phyloP scores from a whole-genome alignment of 768 basidiomycete genomes.

The Gyrodon lividus region DNA sequence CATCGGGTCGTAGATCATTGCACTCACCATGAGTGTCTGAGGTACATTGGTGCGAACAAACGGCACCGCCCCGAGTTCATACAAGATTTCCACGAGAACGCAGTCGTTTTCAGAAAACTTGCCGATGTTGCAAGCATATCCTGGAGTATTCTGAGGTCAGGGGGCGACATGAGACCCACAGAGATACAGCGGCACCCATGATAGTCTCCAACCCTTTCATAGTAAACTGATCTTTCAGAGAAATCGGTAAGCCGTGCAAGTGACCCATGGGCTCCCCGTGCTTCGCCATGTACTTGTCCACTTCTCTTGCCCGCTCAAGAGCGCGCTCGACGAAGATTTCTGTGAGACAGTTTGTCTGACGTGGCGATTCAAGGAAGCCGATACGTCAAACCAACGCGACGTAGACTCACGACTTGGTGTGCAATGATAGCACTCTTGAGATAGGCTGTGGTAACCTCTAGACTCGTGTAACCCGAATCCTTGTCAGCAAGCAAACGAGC shows the following conservation, averaged over 20 bases:
- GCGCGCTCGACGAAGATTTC: conserved; percentile 28
- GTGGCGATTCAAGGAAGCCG: not conserved
- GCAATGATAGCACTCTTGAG: conserved; percentile 30
- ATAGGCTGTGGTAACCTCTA: conserved; percentile 29
- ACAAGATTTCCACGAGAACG: conserved; percentile 63
- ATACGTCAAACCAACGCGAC: not conserved
- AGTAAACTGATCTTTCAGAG: conserved; percentile 49
- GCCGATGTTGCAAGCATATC: conserved; percentile 53
- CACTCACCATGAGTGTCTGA: conserved; percentile 68
- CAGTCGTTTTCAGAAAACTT: conserved; percentile 58
- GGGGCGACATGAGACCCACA: not conserved
- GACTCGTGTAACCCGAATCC: conserved; percentile 21
- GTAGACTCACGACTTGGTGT: conserved; percentile 23
- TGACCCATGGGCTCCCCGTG: conserved; percentile 35
- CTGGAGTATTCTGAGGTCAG: conserved; percentile 36
- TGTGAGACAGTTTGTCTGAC: conserved; percentile 29
- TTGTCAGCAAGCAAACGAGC: conserved; percentile 21
- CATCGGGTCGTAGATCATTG: not conserved
- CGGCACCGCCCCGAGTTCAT: conserved; percentile 65
- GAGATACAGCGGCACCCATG: conserved; percentile 39
- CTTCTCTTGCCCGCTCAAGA: conserved; percentile 26
- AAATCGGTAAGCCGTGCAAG: conserved; percentile 47
- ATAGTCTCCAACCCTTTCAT: conserved; percentile 63
- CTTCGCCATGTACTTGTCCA: conserved; percentile 21
- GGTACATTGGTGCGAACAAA: conserved; percentile 77